A percentile compares a stretch with the other conserved stretches of the same genome.
Conservation (phyloP, 2,329 filamentous ascomycete species). For the Pestalotiopsis sp. region DNA sequence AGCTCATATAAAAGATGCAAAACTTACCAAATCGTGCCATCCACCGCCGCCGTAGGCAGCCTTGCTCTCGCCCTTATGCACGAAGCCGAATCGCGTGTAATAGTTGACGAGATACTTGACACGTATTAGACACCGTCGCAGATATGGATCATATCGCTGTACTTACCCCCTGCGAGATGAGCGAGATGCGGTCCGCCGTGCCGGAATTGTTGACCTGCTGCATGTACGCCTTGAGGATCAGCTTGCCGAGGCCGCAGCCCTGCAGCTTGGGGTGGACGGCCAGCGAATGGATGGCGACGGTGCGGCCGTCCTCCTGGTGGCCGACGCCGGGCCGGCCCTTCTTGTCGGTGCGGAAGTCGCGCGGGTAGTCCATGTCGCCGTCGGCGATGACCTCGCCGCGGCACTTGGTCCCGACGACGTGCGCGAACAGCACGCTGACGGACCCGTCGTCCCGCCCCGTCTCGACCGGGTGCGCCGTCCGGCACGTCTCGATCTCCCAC, state of each 20-base stretch:
- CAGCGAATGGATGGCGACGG: constrained; percentile 79
- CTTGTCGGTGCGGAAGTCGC: constrained; percentile 60
- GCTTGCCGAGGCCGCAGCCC: constrained; percentile 69
- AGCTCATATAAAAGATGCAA: background rate
- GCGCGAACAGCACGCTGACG: constrained; percentile 67
- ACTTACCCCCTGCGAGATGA: constrained; percentile 73
- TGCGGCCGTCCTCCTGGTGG: constrained; percentile 72
- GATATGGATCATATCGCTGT: background rate
- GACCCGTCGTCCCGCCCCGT: constrained; percentile 56
- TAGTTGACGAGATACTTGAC: constrained; percentile 65
- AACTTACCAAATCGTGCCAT: constrained; percentile 78
- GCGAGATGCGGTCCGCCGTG: constrained; percentile 69
- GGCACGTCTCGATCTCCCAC: constrained; percentile 53
- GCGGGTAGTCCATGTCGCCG: constrained; percentile 72
- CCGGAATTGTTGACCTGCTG: constrained; percentile 72
- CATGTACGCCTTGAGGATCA: constrained; percentile 74
- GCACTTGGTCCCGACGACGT: constrained; percentile 76
- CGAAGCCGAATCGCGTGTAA: constrained; percentile 77
- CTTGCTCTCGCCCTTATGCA: constrained; percentile 65
- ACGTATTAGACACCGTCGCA: background rate
- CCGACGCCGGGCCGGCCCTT: constrained; percentile 52
- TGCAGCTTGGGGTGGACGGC: constrained; percentile 77
- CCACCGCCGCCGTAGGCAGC: constrained; percentile 75
- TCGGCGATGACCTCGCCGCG: constrained; percentile 66
- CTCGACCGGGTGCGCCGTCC: constrained; percentile 58